Evolutionary conservation across 192 early-diverging fungal genomes (phyloP).

Genomic region (Backusella liffmaniae): DNA sequence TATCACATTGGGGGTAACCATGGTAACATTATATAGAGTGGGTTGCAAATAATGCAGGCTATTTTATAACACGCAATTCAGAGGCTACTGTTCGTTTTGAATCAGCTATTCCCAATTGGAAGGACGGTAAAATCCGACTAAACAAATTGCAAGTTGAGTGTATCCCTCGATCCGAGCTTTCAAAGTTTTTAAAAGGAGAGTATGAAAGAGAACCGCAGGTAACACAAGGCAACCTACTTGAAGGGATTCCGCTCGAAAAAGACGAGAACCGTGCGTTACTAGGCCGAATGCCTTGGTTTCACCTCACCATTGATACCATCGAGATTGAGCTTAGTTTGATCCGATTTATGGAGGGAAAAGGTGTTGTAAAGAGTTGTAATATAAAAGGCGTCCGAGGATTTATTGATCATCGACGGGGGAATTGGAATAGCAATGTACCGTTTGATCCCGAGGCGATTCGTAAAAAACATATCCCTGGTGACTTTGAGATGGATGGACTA

Average conservation of each 20-base stretch:
- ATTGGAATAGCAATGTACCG: constrained; percentile 63
- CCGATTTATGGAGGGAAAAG: constrained; percentile 86
- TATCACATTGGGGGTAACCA: not conserved
- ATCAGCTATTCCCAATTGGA: constrained; percentile 92
- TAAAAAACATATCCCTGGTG: constrained; percentile 62
- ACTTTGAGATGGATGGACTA: constrained; percentile 83
- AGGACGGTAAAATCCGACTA: constrained; percentile 80
- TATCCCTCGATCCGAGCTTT: constrained; percentile 37
- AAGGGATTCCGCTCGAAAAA: constrained; percentile 27
- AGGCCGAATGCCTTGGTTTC: constrained; percentile 57
- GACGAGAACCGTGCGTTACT: constrained; percentile 27
- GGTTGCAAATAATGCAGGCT: constrained; percentile 69
- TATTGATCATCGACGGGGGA: constrained; percentile 77
- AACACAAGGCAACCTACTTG: constrained; percentile 21
- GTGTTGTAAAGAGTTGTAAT: constrained; percentile 75
- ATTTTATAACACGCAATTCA: constrained; percentile 75
- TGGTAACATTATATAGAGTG: constrained; percentile 52
- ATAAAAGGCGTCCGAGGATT: constrained; percentile 90
- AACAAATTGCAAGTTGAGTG: constrained; percentile 70
- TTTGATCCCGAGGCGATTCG: constrained; percentile 62
- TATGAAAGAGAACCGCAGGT: not conserved
- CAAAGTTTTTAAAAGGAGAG: constrained; percentile 23
- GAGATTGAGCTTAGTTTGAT: constrained; percentile 86
- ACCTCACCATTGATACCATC: constrained; percentile 76
- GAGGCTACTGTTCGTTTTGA: constrained; percentile 86